Conservation (phyloP, 257 asterid species). For the Striga asiatica region DNA sequence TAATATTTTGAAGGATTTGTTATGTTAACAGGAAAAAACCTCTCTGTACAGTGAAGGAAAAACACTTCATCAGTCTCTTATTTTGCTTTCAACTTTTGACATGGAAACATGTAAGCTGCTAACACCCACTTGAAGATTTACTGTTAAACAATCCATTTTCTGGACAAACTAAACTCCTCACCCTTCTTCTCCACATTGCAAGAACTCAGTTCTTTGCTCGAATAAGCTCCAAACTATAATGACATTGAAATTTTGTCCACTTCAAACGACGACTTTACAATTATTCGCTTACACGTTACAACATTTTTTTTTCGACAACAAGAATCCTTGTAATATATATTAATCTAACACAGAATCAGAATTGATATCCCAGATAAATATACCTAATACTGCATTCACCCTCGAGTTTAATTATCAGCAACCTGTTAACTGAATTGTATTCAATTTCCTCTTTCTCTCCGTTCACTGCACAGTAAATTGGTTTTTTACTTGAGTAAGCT, state of each 20-base stretch:
- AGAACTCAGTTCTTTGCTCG: slow-evolving; percentile 37
- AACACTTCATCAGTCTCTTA: too few species aligned
- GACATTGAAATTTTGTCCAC: slow-evolving; percentile 40
- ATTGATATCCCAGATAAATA: slow-evolving; percentile 20
- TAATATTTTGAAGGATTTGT: too few species aligned
- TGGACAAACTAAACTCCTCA: slow-evolving; percentile 25
- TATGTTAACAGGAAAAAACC: too few species aligned
- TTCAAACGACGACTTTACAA: too few species aligned
- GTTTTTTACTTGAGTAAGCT: slow-evolving; percentile 37
- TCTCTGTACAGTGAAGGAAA: too few species aligned
- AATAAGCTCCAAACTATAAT: slow-evolving; percentile 64
- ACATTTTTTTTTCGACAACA: slow-evolving; percentile 14
- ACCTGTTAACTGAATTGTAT: slow-evolving; percentile 21
- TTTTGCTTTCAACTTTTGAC: too few species aligned
- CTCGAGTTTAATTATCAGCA: slow-evolving; percentile 26
- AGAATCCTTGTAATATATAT: background rate
- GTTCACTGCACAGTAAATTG: slow-evolving; percentile 28
- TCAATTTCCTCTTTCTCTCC: slow-evolving; percentile 17
- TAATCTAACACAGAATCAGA: background rate
- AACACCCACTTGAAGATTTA: slow-evolving; percentile 33
- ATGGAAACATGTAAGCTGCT: too few species aligned
- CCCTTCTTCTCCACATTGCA: slow-evolving; percentile 36
- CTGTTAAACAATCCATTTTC: slow-evolving; percentile 40
- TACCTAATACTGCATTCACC: slow-evolving; percentile 26
- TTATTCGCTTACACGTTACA: too few species aligned